phyloP scores from a whole-genome alignment of 129 eudicot genomes.

The Centella asiatica region DNA sequence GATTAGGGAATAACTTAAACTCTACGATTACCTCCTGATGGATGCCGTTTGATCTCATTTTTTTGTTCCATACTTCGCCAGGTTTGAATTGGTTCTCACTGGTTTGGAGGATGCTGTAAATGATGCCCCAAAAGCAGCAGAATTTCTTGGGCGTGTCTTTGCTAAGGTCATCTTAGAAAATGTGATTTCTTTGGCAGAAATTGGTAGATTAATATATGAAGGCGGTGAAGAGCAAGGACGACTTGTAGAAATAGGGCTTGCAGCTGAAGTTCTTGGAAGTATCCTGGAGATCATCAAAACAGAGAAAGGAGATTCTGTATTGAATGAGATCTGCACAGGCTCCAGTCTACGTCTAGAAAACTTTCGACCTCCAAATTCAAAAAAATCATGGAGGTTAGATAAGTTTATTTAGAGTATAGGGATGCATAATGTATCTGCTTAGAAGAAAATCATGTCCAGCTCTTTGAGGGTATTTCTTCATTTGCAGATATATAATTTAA shows the following conservation, averaged over 20 bases:
- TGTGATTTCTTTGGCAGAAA: constrained; percentile 44
- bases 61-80: constrained; percentile 10
- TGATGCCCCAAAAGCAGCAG: constrained; percentile 95
- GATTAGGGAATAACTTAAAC: background rate
- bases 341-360: constrained; percentile 42
- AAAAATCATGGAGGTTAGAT: constrained; percentile 54
- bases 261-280: constrained; percentile 72
- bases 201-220: constrained; percentile 53
- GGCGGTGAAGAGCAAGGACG: constrained; percentile 91
- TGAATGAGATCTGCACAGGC: constrained; percentile 41
- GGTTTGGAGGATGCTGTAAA: constrained; percentile 72
- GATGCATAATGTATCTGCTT: constrained; percentile 48
- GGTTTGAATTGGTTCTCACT: constrained; percentile 73
- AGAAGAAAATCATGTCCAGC: constrained; percentile 20
- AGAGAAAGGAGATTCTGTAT: constrained; percentile 55
- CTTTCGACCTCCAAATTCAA: constrained; percentile 53
- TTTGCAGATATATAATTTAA: constrained; percentile 12
- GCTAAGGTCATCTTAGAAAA: constrained; percentile 50
- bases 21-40: background rate
- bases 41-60: background rate
- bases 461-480: constrained; percentile 12
- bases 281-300: constrained; percentile 53
- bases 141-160: constrained; percentile 71
- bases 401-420: constrained; percentile 60
- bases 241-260: constrained; percentile 66